Conservation (phyloP, 352 stramenopile species). For the Pythium insidiosum region DNA sequence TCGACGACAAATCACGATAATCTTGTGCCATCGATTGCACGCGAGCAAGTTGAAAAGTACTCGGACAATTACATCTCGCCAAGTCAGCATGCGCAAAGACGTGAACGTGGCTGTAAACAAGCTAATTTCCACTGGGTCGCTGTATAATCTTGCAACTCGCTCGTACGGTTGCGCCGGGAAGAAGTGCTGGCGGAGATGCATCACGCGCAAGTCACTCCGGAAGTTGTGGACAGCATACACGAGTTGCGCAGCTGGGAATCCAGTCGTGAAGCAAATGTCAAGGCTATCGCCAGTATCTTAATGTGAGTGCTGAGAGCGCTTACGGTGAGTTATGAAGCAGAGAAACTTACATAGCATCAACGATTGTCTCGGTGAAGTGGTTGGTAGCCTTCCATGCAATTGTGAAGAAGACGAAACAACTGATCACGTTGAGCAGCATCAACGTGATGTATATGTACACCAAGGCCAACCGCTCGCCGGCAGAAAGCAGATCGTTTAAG, state of each 20-base stretch:
- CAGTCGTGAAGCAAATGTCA: slow-evolving; percentile 25
- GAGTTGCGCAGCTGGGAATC: slow-evolving; percentile 25
- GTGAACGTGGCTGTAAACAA: slow-evolving; percentile 25
- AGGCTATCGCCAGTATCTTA: slow-evolving; percentile 12
- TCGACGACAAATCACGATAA: background rate
- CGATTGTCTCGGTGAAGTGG: slow-evolving; percentile 22
- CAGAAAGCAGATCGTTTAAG: slow-evolving; percentile 20
- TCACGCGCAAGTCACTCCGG: slow-evolving; percentile 19
- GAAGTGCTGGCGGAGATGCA: slow-evolving; percentile 27
- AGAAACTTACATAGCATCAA: slow-evolving; percentile 25
- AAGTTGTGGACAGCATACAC: slow-evolving; percentile 22
- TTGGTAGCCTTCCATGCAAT: slow-evolving; percentile 22
- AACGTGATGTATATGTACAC: slow-evolving; percentile 23
- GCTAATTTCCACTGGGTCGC: slow-evolving; percentile 20
- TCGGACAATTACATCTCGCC: slow-evolving; percentile 14
- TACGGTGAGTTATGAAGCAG: background rate
- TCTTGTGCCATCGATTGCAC: slow-evolving; percentile 15
- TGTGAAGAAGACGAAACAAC: slow-evolving; percentile 24
- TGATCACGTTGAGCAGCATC: slow-evolving; percentile 28
- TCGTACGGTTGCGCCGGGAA: slow-evolving; percentile 29
- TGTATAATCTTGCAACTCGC: slow-evolving; percentile 23
- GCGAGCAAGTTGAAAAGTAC: slow-evolving; percentile 26
- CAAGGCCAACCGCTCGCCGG: slow-evolving; percentile 14
- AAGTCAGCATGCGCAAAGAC: slow-evolving; percentile 14
- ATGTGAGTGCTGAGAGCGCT: too few species aligned